These are phyloP conservation scores for Penicillium oxalicum DNA, from an alignment of 2,329 filamentous ascomycete genomes.

Conservation along the genomic window DNA sequence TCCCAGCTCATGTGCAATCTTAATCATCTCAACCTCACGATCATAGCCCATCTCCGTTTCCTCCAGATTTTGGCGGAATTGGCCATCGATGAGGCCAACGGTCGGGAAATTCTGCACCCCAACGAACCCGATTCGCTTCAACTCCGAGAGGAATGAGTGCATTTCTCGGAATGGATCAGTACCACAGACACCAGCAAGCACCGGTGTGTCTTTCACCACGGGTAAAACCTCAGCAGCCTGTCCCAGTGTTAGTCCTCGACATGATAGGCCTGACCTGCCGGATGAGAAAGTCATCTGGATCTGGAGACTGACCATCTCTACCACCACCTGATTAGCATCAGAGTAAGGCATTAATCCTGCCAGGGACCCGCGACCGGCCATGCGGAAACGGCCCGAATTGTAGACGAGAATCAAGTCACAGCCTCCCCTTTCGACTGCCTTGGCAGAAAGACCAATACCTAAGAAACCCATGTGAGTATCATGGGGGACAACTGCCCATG, in stretches of 20 bases:
- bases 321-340: conserved; percentile 63
- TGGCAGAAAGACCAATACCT: conserved; percentile 65
- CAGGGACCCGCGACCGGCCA: conserved; percentile 64
- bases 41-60: conserved; percentile 67
- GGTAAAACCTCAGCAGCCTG: conserved; percentile 61
- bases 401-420: conserved; percentile 67
- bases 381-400: conserved; percentile 66
- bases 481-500: background rate
- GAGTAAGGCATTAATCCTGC: conserved; percentile 67
- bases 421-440: conserved; percentile 63
- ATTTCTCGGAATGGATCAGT: conserved; percentile 65
- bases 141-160: conserved; percentile 52
- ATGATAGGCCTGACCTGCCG: background rate
- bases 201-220: conserved; percentile 57
- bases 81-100: conserved; percentile 63
- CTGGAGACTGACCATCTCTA: conserved; percentile 54
- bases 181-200: conserved; percentile 65
- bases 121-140: conserved; percentile 59
- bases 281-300: background rate
- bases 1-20: conserved; percentile 52
- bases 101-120: conserved; percentile 71
- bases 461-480: background rate
- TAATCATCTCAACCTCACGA: conserved; percentile 61
- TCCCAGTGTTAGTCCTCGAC: background rate
- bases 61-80: conserved; percentile 61